These are phyloP conservation scores for Fusarium sp. DNA, from an alignment of 2,329 filamentous ascomycete species.

Conservation along the genomic window DNA sequence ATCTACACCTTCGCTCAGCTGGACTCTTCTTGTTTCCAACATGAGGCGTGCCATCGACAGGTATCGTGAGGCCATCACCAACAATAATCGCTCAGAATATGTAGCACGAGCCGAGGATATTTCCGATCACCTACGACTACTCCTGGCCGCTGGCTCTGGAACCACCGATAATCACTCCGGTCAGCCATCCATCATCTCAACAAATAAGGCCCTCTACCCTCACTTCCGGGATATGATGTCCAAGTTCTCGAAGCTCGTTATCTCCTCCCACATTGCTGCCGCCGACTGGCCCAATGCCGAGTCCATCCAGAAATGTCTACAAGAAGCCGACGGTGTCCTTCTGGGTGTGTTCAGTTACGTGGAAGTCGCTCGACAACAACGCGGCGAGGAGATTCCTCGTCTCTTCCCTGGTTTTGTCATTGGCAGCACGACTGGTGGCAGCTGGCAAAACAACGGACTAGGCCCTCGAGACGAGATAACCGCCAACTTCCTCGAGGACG, in stretches of 20 bases:
- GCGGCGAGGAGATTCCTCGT: slow-evolving; percentile 93
- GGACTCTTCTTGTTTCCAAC: slow-evolving; percentile 89
- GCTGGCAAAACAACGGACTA: slow-evolving; percentile 82
- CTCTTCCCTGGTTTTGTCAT: slow-evolving; percentile 93
- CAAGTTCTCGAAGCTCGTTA: slow-evolving; percentile 97
- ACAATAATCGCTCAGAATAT: slow-evolving; percentile 87
- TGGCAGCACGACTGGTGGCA: slow-evolving; percentile 84
- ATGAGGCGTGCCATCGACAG: slow-evolving; percentile 92
- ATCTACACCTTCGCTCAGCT: slow-evolving; percentile 83
- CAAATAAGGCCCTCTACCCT: slow-evolving; percentile 95
- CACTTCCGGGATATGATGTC: slow-evolving; percentile 99
- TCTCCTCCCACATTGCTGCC: slow-evolving; percentile 97
- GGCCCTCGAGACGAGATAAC: slow-evolving; percentile 77
- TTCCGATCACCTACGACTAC: slow-evolving; percentile 91
- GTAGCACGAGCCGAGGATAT: slow-evolving; percentile 97
- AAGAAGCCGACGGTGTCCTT: slow-evolving; percentile 96
- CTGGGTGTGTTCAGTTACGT: slow-evolving; percentile 96
- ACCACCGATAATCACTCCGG: slow-evolving; percentile 99
- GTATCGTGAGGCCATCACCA: slow-evolving; percentile 90
- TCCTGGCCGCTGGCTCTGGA: slow-evolving; percentile 94
- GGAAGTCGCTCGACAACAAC: slow-evolving; percentile 91
- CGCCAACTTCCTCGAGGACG: slow-evolving; percentile 88
- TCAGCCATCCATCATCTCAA: slow-evolving; percentile 98
- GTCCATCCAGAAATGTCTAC: slow-evolving; percentile 92
- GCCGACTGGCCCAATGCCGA: slow-evolving; percentile 96